phyloP scores from a whole-genome alignment of 768 basidiomycete species.

The Hygrocybe coccinea region DNA sequence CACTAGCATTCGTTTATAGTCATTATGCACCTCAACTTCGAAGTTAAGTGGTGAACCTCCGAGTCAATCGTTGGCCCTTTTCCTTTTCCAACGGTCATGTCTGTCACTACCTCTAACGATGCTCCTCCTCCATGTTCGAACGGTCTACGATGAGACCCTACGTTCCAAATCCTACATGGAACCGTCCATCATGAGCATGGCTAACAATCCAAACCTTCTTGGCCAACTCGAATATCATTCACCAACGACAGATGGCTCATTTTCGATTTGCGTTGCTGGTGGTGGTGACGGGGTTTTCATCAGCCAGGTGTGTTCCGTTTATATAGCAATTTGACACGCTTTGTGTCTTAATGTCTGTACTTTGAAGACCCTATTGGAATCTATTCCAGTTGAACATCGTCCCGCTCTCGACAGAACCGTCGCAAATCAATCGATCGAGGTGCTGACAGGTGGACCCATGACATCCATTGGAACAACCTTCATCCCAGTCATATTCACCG shows the following conservation, averaged over 20 bases:
- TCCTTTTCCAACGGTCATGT: no score
- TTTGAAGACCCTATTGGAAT: conserved; percentile 2
- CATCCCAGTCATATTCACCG: conserved; percentile 5
- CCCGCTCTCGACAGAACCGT: conserved; percentile 6
- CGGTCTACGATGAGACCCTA: background rate
- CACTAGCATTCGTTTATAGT: no score
- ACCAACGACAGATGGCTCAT: conserved; percentile 11
- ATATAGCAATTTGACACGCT: background rate
- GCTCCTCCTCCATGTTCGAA: background rate
- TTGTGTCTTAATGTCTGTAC: background rate
- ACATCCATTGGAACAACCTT: conserved; percentile 4
- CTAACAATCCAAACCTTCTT: background rate
- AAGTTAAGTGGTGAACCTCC: no score
- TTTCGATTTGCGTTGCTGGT: conserved; percentile 13
- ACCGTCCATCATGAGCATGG: background rate
- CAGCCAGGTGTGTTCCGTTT: conserved; percentile 8
- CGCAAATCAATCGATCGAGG: conserved; percentile 1
- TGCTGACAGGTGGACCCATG: background rate
- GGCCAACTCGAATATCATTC: background rate
- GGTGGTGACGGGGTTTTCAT: conserved; percentile 14
- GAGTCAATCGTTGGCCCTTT: no score
- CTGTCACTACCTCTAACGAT: no score
- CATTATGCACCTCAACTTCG: no score
- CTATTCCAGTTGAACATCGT: conserved; percentile 6
- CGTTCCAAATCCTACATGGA: background rate